Evolutionary conservation across 495 filamentous ascomycete species (phyloP).

Genomic region (Podospora anserina): DNA sequence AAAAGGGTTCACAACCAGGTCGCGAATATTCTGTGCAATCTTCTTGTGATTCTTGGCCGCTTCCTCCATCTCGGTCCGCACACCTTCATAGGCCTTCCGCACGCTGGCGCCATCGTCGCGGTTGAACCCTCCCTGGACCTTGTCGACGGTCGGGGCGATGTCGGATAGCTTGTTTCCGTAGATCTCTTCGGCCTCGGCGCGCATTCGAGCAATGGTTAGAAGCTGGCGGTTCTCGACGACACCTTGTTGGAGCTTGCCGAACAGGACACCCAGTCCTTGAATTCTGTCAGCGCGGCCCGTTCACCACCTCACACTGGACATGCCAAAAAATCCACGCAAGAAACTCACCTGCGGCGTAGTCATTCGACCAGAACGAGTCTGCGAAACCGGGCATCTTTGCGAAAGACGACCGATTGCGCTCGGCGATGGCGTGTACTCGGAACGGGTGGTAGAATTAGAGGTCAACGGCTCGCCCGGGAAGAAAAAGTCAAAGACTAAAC

Average conservation of each 20-base stretch:
- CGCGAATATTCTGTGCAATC: slow-evolving; percentile 91
- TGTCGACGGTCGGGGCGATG: slow-evolving; percentile 79
- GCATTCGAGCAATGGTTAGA: slow-evolving; percentile 83
- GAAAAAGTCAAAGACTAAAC: not conserved
- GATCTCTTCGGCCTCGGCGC: slow-evolving; percentile 89
- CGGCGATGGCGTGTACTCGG: slow-evolving; percentile 5
- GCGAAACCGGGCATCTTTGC: slow-evolving; percentile 76
- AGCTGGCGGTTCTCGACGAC: slow-evolving; percentile 93
- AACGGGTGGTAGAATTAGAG: not conserved
- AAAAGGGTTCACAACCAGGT: slow-evolving; percentile 92
- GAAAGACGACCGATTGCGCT: slow-evolving; percentile 15
- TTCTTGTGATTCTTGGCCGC: slow-evolving; percentile 87
- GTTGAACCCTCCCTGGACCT: slow-evolving; percentile 76
- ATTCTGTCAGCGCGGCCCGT: slow-evolving; percentile 24
- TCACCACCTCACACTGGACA: not conserved
- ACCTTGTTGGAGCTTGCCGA: slow-evolving; percentile 95
- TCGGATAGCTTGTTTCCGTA: slow-evolving; percentile 80
- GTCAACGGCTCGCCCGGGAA: not conserved
- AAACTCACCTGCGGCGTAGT: slow-evolving; percentile 78
- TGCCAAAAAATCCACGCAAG: slow-evolving; percentile 1
- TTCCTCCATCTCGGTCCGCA: slow-evolving; percentile 91
- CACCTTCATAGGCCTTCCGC: slow-evolving; percentile 94
- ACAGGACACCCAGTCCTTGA: slow-evolving; percentile 85
- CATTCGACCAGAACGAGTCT: slow-evolving; percentile 92
- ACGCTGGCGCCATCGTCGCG: slow-evolving; percentile 96